Conservation (phyloP, 2,329 filamentous ascomycete species). For the Neocucurbitaria cava region DNA sequence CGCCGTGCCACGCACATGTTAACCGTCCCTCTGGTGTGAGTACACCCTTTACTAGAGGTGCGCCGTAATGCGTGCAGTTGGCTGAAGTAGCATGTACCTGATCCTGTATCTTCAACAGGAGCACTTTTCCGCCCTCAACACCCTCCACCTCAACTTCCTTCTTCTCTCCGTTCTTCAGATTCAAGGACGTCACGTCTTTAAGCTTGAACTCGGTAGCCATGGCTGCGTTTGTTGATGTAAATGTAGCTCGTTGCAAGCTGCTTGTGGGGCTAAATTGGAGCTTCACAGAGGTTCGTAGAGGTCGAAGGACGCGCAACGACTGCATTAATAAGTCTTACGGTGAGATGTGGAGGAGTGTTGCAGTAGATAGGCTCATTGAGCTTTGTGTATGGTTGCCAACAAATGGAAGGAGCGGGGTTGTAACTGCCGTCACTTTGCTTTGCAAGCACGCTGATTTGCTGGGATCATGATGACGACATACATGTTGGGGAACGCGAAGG, state of each 20-base stretch:
- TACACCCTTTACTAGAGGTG: conserved; percentile 85
- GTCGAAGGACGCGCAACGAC: conserved; percentile 30
- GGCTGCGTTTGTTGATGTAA: conserved; percentile 35
- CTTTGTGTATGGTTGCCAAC: neutral
- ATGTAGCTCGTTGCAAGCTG: conserved; percentile 26
- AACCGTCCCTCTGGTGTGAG: conserved; percentile 81
- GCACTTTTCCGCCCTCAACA: conserved; percentile 81
- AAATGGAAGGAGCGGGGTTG: conserved; percentile 9
- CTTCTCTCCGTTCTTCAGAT: conserved; percentile 81
- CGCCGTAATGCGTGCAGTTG: conserved; percentile 91
- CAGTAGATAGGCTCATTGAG: neutral
- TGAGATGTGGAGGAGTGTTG: neutral
- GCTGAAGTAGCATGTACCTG: conserved; percentile 80
- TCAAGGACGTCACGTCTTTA: conserved; percentile 76
- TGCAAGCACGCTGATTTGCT: conserved; percentile 11
- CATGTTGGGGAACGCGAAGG: neutral
- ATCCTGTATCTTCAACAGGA: conserved; percentile 80
- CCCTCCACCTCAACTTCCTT: conserved; percentile 90
- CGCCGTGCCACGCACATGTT: conserved; percentile 96
- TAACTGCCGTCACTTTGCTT: neutral
- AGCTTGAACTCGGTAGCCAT: conserved; percentile 65
- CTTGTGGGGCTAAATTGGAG: conserved; percentile 21
- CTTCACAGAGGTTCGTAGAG: conserved; percentile 30
- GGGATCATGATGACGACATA: conserved; percentile 11
- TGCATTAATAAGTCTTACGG: conserved; percentile 30